A percentile compares a stretch with the other conserved stretches of the same genome.
Evolutionary conservation across 805 yeast species (phyloP).

Genomic region (Candida corydali): DNA sequence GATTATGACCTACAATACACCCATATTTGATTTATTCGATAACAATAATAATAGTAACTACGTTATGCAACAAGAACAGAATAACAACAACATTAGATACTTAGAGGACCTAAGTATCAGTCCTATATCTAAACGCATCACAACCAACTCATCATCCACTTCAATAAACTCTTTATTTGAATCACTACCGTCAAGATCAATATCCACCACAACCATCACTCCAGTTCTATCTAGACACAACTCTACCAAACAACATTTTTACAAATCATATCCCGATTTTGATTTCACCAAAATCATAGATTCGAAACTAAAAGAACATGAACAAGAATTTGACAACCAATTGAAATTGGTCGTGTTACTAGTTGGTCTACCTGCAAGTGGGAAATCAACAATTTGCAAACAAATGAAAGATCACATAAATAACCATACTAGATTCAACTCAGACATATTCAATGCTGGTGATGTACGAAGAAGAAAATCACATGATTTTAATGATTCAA

Average conservation of each 20-base stretch:
- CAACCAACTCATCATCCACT: conserved; percentile 10
- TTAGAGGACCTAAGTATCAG: neutral
- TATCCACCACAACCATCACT: conserved; percentile 8
- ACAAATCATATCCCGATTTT: neutral
- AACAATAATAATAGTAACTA: neutral
- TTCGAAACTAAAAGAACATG: conserved; percentile 1
- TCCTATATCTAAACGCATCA: neutral
- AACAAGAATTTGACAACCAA: neutral
- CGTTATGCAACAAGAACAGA: neutral
- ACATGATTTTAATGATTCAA: conserved; percentile 24
- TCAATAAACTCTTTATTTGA: conserved; percentile 30
- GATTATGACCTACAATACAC: conserved; percentile 3
- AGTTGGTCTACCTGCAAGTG: conserved; percentile 41
- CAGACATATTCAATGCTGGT: conserved; percentile 48
- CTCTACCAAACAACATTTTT: neutral
- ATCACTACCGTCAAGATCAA: conserved; percentile 6
- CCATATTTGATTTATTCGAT: conserved; percentile 6
- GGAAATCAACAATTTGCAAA: conserved; percentile 35
- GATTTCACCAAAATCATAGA: conserved; percentile 6
- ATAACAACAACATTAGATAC: neutral
- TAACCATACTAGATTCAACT: conserved; percentile 17
- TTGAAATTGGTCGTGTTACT: conserved; percentile 18
- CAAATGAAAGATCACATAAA: conserved; percentile 29
- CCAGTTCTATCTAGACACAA: conserved; percentile 10
- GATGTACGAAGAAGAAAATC: conserved; percentile 35